Evolutionary conservation across 2,329 filamentous ascomycete species (phyloP), one percentile per base, ranked within the genome.

Genomic region (Cladosporium oxysporum): DNA sequence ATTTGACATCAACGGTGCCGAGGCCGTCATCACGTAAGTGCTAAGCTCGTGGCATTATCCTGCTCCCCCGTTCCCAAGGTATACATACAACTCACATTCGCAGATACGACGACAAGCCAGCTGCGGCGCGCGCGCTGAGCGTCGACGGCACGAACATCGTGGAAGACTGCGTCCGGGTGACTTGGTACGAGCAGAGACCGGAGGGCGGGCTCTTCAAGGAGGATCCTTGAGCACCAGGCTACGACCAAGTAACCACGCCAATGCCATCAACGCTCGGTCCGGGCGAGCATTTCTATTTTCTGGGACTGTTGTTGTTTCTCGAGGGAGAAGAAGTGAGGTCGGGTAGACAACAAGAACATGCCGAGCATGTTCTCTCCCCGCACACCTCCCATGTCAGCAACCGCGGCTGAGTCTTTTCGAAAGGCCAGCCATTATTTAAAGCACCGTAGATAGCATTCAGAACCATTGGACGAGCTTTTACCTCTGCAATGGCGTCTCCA

Each of bases 401-500:
- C 60, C 60, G 60, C 60, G 60, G 60, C 49, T 62, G 47, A 47
- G 41, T 11, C n/a, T 21, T n/a, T 11, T 55, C 7, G 10, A 21
- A 62, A 31, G 31, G 33, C 41, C 37, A 21, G 47, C 21, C 12
- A n/a, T 47, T 29, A 8, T n/a, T 58, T 16, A 58, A 18, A 23
- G 35, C 29, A 50, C n/a, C 41, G 31, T 29, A 47, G 31, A 12
- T 33, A 49, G 21, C 23, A 47, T 12, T 23, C 12, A 47, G 23
- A 35, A 37, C 35, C 59, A n/a, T 41, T 62, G 59, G 14, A 53
- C 47, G n/a, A 35, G 59, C 29, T 18, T 31, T 37, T 41, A 53
- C 29, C 29, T 53, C 47, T 62, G 11, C 59, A 55, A 75, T 75
- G 73, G 71, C 72, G 35, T 73, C 70, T 26, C 64, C 69, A 62